These are phyloP conservation scores for Yamadazyma spencermartinsiae DNA, from an alignment of 1,139 yeast species.

Conservation along the genomic window DNA sequence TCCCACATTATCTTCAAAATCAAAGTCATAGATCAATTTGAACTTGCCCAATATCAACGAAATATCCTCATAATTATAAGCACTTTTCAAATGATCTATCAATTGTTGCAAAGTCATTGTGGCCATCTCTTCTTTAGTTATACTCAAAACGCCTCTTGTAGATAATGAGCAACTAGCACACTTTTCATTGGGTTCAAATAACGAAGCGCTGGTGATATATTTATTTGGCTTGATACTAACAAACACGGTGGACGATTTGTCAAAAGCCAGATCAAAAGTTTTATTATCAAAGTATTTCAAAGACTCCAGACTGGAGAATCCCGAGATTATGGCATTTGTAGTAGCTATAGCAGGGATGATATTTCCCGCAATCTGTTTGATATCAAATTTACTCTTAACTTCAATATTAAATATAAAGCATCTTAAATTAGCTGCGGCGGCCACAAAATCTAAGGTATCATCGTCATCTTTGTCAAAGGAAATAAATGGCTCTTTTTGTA, in stretches of 20 bases:
- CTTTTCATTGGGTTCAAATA: constrained; percentile 59
- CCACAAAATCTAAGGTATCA: constrained; percentile 86
- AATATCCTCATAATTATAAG: constrained; percentile 63
- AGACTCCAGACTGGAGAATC: constrained; percentile 76
- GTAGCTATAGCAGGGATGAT: constrained; percentile 99
- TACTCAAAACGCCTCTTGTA: constrained; percentile 43
- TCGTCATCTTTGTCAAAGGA: constrained; percentile 93
- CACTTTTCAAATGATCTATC: constrained; percentile 43
- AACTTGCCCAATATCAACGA: constrained; percentile 61
- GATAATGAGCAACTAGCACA: constrained; percentile 77
- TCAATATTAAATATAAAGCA: constrained; percentile 73
- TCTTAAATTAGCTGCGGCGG: constrained; percentile 83
- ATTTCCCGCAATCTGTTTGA: constrained; percentile 94
- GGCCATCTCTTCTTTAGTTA: constrained; percentile 18
- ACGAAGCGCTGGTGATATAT: constrained; percentile 62
- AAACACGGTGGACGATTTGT: constrained; percentile 53
- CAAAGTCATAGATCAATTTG: constrained; percentile 76
- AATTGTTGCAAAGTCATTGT: constrained; percentile 35
- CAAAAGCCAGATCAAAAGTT: constrained; percentile 17
- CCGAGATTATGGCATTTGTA: constrained; percentile 93
- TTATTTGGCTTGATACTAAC: constrained; percentile 70
- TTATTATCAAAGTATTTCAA: constrained; percentile 48
- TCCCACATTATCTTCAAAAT: constrained; percentile 76
- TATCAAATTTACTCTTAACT: constrained; percentile 75
- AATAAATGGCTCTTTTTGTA: constrained; percentile 47